phyloP scores from a whole-genome alignment of 2,329 filamentous ascomycete species.

The Knufia petricola region DNA sequence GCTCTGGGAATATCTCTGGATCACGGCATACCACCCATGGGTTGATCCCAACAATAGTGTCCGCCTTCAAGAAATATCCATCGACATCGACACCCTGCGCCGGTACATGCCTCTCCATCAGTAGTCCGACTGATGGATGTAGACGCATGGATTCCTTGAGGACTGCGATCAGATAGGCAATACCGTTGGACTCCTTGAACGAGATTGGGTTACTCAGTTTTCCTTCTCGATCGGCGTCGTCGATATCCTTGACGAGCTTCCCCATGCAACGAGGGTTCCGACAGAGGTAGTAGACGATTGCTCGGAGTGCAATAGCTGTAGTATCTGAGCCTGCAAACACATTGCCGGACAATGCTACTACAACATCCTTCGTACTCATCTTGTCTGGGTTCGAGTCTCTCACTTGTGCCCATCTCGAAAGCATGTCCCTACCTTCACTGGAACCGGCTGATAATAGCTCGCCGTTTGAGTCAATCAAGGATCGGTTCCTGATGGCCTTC shows the following conservation, averaged over 20 bases:
- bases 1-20: constrained; percentile 32
- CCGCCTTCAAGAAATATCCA: constrained; percentile 15
- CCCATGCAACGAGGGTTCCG: constrained; percentile 42
- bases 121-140: constrained; percentile 22
- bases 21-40: constrained; percentile 37
- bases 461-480: constrained; percentile 23
- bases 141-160: constrained; percentile 12
- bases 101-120: constrained; percentile 24
- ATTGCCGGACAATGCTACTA: constrained; percentile 25
- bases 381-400: constrained; percentile 24
- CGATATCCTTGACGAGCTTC: constrained; percentile 16
- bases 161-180: not conserved
- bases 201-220: constrained; percentile 47
- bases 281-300: constrained; percentile 65
- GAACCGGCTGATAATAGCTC: constrained; percentile 23
- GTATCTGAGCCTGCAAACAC: constrained; percentile 22
- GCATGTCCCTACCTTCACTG: constrained; percentile 23
- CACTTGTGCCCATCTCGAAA: constrained; percentile 25
- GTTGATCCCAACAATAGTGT: constrained; percentile 19
- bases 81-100: constrained; percentile 12
- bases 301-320: constrained; percentile 26
- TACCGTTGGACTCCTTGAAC: constrained; percentile 40
- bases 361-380: constrained; percentile 25
- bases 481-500: constrained; percentile 26
- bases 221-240: constrained; percentile 12